These are phyloP conservation scores for Forsythia suspensa DNA, from an alignment of 257 asterid species.

Conservation along the genomic window DNA sequence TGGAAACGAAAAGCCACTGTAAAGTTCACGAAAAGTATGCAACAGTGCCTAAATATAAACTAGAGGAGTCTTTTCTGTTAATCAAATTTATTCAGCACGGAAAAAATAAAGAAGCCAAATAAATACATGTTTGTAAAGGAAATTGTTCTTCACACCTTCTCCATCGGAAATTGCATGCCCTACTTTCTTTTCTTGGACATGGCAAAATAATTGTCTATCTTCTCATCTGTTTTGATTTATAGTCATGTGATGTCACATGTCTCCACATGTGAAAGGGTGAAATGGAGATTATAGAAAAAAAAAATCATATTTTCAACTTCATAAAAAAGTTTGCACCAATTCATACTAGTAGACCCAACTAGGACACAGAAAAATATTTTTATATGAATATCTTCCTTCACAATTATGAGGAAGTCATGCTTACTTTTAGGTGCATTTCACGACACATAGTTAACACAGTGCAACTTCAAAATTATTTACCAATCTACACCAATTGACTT, in stretches of 20 bases:
- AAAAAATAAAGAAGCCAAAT: slow-evolving; percentile 3
- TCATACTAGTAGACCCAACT: not conserved
- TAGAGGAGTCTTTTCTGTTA: not conserved
- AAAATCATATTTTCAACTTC: not conserved
- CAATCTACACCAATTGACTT: not conserved
- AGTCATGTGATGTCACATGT: not conserved
- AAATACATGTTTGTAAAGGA: not conserved
- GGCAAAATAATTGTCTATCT: not conserved
- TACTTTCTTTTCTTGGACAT: not conserved
- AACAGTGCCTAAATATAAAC: not conserved
- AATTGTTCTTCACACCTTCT: not conserved
- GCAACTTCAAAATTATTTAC: not conserved
- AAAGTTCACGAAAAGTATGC: not conserved
- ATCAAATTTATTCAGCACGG: not conserved
- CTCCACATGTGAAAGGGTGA: not conserved
- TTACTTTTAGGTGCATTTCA: not conserved
- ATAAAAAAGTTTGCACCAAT: not conserved
- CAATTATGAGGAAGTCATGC: slow-evolving; percentile 10
- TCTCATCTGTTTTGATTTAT: not conserved
- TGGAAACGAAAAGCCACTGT: slow-evolving; percentile 23
- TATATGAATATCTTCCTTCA: not conserved
- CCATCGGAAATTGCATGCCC: not conserved
- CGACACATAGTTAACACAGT: not conserved
- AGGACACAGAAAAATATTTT: not conserved
- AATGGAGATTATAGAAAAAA: not conserved